Evolutionary conservation across 495 filamentous ascomycete species (phyloP), one percentile per base, ranked within the genome.

Genomic region (Sporormia fimetaria): DNA sequence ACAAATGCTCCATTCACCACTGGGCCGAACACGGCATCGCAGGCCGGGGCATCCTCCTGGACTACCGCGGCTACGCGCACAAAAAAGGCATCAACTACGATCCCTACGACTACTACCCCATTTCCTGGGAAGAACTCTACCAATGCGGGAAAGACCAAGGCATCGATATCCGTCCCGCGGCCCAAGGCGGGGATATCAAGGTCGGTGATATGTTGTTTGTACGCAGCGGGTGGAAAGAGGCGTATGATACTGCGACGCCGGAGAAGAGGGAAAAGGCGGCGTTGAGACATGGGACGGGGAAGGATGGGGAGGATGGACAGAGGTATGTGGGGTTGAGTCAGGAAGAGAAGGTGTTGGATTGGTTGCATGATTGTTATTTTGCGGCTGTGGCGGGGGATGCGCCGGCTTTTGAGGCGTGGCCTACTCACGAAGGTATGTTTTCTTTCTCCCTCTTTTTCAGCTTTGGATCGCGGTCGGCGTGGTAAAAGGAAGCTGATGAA

Each of bases 331-430:
- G 79, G 0, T 49, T 74, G 1, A 57, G 64, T 40, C 75, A 79
- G 49, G 74, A 76, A 21, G 65, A 75, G 21, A 58, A 58, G 32
- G 63, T 79, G 26, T 49, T 74, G 33, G 70, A 76, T 33, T 81
- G 74, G 69, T 47, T 83, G 44, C 74, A 80, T 49, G 75, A 82
- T 54, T 71, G 66, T 37, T 81, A 78, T 36, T 80, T 81, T 48
- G 68, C 77, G 3, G 68, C 65, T 1, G 75, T 80, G 18, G 71
- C 67, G 3, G 74, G 74, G 0, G 77, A 80, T 47, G 64, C 66
- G 20, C 75, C 75, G 12, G 64, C 68, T 0, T 78, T 78, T 45
- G 78, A 80, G 61, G 62, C 64, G 3, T 80, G 76, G 74, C 73
- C 77, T 22, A 58, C 63, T 3, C 40, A 54, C 21, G 68, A 73